Evolutionary conservation across 441 rosid genomes (phyloP), one percentile per base, ranked within the genome.

Genomic region (Flueggea neowawraea): DNA sequence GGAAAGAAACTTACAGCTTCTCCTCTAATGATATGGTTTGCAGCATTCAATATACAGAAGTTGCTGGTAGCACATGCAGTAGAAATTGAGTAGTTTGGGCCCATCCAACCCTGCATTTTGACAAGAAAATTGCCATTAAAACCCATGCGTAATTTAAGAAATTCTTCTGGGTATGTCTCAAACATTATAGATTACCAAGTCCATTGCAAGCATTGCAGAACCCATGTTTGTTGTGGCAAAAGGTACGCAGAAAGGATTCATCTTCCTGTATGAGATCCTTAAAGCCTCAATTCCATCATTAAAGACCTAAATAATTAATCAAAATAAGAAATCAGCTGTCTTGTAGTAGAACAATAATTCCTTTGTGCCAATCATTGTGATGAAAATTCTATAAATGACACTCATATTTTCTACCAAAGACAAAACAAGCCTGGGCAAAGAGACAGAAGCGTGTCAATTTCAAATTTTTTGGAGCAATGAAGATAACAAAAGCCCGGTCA

Each of bases 151-250:
- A 36, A 36, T 4, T 36, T 60, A 54, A 61, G 5, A 57, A 31
- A 44, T 57, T 52, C 36, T 58, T 61, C 44, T 52, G 16, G 45
- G 41, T 41, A 47, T 58, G 73, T 41, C 39, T 63, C 52, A 6
- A 58, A 43, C 69, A 60, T 28, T 63, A 44, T 45, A 70, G 76
- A 89, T 64, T 65, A 92, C 96, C 87, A 93, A 85, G 80, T 93
- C 97, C 82, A 90, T 77, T 16, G 92, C 71, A 60, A 94, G 96
- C 93, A 94, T 88, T 14, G 97, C 98, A 62, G 97, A 94, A 73
- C 98, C 98, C 97, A 90, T 91, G 72, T 94, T 94, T 65, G 97
- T 90, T 61, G 97, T 87, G 0, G 98, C 97, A 67, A 88, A 94
- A 57, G 98, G 98, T 48, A 94, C 93, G 50, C 95, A 90, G 54